Conservation (phyloP, 768 basidiomycete genomes). For the Naematelia aurantialba region DNA sequence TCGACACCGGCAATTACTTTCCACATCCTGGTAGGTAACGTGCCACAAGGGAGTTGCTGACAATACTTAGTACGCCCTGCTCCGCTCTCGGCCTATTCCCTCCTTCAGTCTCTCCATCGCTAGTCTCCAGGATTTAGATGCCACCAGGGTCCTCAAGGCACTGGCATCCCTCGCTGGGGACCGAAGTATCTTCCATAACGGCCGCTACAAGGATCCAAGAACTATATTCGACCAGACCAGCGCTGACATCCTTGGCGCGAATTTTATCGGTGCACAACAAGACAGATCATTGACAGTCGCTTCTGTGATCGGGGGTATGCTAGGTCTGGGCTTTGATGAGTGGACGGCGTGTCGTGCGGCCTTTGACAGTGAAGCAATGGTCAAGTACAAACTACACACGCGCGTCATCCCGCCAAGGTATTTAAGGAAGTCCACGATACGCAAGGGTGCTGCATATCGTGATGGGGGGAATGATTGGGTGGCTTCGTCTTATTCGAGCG, state of each 20-base stretch:
- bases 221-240: background rate
- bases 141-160: background rate
- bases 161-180: background rate
- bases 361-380: background rate
- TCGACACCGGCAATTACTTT: background rate
- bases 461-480: background rate
- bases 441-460: background rate
- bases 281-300: background rate
- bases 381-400: background rate
- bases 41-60: background rate
- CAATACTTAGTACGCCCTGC: background rate
- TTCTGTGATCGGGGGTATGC: background rate
- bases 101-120: background rate
- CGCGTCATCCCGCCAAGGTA: background rate
- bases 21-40: background rate
- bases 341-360: background rate
- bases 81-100: background rate
- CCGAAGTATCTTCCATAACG: background rate
- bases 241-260: background rate
- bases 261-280: background rate
- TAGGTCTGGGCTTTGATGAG: background rate
- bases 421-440: background rate
- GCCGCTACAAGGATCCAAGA: background rate
- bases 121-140: background rate
- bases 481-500: background rate